Base-by-base conservation (phyloP, 495 filamentous ascomycete species). In the Delitschia confertaspora region DNA sequence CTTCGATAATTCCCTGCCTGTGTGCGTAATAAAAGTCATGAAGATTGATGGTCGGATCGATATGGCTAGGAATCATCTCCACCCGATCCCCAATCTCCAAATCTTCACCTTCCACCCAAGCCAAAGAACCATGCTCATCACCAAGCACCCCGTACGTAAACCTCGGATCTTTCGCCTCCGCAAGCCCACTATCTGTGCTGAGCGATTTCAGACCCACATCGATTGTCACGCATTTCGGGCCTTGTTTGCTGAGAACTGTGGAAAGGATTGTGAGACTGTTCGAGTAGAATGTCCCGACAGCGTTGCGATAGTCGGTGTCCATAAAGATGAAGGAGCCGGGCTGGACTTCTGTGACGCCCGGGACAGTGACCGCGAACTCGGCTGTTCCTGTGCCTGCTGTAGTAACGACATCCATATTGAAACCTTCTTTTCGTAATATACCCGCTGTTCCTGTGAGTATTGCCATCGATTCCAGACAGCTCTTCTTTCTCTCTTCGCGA, bases 281-380 rank as follows among this genome's bases (percentile, higher is more conserved):
- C 10, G 33, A 22, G 39, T 53, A 63, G 31, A 38, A 46, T 2
- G 24, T 40, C 33, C 60, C 60, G 11, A 63, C 49, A 6, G 60
- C 60, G 29, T 55, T 56, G 9, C 58, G 55, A 33, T 63, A 63
- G 33, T 63, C 60, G 14, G 56, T 54, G 38, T 63, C 60, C 60
- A 63, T 63, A 53, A 63, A 63, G 42, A 63, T 50, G 53, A 63
- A 63, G n/a, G 53, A 57, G 0, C 60, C 60, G 7, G 60, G 60
- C 49, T 63, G 60, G 27, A 63, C 55, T 43, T 63, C 60, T 8
- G 60, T 63, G 13, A 63, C 30, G 2, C 58, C 60, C 4, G 53
- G 47, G 0, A 47, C 38, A 6, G 60, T 49, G n/a, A 53, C 56
- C 40, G 58, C 60, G 52, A 63, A 60, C 38, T 63, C 60, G n/a